Base-by-base conservation (phyloP, 768 basidiomycete species). In the Leccinum rimulosum region DNA sequence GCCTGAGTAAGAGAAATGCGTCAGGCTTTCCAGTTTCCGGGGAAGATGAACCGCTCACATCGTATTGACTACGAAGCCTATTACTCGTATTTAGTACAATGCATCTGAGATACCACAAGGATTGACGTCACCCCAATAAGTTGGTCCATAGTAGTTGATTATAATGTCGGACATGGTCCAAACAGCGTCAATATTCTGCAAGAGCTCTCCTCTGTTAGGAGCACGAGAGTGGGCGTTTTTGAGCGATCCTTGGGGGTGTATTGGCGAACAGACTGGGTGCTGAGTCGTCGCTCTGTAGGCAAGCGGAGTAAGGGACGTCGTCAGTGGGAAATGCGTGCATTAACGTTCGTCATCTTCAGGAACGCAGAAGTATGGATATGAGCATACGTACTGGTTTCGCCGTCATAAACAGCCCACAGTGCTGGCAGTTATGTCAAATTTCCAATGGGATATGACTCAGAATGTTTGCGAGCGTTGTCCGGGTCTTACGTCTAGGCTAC, bases 41-140 rank as follows among this genome's bases (percentile, higher is more conserved):
- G 15, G 17, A 50, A 19, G 30, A 50, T 31, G 8, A n/a, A 15
- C 17, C 19, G 27, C 58, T 31, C 36, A 63, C 55, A 51, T 56
- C 12, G 61, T 63, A 31, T 52, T 12, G n/a, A 54, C 25, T 27
- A 60, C 59, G n/a, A 51, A 60, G 49, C 59, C 60, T 61, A 47
- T 49, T 25, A 14, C 14, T 40, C 50, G 10, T 3, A 12, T 51
- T 61, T n/a, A 55, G 31, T 4, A 52, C 12, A 11, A 15, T 19
- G 19, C 50, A 19, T 50, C 10, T 19, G 6, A 19, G 11, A 50
- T 1, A 15, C 12, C 9, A 19, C 11, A 30, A 50, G 5, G 14
- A 7, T 31, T 4, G 9, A 31, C 50, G 14, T 50, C 27, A 50
- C 50, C 59, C 61, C 61, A 63, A 40, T 60, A 61, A 9, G n/a